phyloP scores from a whole-genome alignment of 2,329 filamentous ascomycete species.

The Microcyclospora pomicola region DNA sequence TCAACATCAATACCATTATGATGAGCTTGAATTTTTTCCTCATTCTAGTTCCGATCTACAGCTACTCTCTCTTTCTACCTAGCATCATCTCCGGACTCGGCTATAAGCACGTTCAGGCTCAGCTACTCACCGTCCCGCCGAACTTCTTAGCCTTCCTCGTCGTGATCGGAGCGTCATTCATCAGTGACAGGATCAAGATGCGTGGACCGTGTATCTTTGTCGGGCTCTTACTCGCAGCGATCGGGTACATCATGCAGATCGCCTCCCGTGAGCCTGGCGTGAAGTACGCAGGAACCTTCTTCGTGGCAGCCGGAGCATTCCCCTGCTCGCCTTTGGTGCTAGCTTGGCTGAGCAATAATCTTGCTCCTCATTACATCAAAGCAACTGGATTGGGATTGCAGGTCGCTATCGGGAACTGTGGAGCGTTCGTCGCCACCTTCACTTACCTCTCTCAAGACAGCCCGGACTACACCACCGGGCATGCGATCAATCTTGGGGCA shows the following conservation, averaged over 20 bases:
- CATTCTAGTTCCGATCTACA: slow-evolving; percentile 26
- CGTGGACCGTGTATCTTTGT: slow-evolving; percentile 21
- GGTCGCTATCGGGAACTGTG: slow-evolving; percentile 29
- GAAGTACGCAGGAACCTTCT: slow-evolving; percentile 29
- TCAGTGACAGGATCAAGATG: slow-evolving; percentile 20
- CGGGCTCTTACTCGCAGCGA: slow-evolving; percentile 17
- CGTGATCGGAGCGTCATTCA: slow-evolving; percentile 14
- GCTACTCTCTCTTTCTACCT: slow-evolving; percentile 33
- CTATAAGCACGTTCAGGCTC: slow-evolving; percentile 27
- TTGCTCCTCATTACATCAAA: slow-evolving; percentile 31
- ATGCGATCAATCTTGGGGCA: slow-evolving; percentile 29
- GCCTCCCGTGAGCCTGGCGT: slow-evolving; percentile 18
- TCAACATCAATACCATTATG: slow-evolving; percentile 23
- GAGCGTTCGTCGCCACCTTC: slow-evolving; percentile 33
- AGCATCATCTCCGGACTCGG: slow-evolving; percentile 31
- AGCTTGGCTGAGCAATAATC: slow-evolving; percentile 31
- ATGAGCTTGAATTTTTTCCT: slow-evolving; percentile 23
- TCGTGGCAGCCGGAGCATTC: slow-evolving; percentile 22
- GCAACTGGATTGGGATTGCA: slow-evolving; percentile 30
- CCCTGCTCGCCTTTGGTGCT: slow-evolving; percentile 21
- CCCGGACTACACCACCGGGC: slow-evolving; percentile 27
- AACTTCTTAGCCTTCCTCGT: slow-evolving; percentile 22
- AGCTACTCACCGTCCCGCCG: slow-evolving; percentile 27
- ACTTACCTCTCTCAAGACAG: slow-evolving; percentile 31
- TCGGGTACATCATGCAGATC: slow-evolving; percentile 29